Conservation (phyloP, 768 basidiomycete genomes). For the Hebeloma cylindrosporum region DNA sequence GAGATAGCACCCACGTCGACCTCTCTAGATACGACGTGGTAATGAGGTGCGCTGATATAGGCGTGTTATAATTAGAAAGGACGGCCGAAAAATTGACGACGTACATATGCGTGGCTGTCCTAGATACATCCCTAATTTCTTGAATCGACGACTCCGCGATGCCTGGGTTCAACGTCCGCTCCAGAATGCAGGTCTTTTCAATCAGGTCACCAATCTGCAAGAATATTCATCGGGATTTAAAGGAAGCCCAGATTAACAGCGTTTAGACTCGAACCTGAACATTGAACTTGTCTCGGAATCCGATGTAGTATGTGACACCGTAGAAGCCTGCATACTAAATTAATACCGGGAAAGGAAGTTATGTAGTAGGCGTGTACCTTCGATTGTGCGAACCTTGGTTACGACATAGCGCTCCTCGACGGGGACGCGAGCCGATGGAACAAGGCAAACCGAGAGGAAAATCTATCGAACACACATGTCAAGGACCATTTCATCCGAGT, state of each 20-base stretch:
- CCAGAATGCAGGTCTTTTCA: conserved; percentile 49
- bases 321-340: conserved; percentile 46
- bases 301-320: conserved; percentile 56
- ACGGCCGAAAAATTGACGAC: conserved; percentile 19
- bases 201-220: conserved; percentile 46
- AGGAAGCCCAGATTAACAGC: not conserved
- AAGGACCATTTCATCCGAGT: too few species aligned
- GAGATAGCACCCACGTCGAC: conserved; percentile 33
- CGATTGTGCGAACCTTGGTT: conserved; percentile 54
- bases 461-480: conserved; percentile 36
- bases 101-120: conserved; percentile 57
- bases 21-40: conserved; percentile 50
- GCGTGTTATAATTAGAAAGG: not conserved
- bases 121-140: conserved; percentile 42
- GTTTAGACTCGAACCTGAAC: conserved; percentile 33
- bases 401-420: conserved; percentile 54
- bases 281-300: conserved; percentile 63
- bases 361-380: conserved; percentile 35
- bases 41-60: conserved; percentile 51
- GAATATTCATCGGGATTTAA: not conserved
- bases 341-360: not conserved
- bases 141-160: conserved; percentile 31
- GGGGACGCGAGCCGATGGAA: conserved; percentile 50
- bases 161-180: conserved; percentile 38
- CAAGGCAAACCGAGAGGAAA: conserved; percentile 58